Evolutionary conservation across 2,329 filamentous ascomycete genomes (phyloP), one percentile per base, ranked within the genome.

Genomic region (Penicillium sp.): DNA sequence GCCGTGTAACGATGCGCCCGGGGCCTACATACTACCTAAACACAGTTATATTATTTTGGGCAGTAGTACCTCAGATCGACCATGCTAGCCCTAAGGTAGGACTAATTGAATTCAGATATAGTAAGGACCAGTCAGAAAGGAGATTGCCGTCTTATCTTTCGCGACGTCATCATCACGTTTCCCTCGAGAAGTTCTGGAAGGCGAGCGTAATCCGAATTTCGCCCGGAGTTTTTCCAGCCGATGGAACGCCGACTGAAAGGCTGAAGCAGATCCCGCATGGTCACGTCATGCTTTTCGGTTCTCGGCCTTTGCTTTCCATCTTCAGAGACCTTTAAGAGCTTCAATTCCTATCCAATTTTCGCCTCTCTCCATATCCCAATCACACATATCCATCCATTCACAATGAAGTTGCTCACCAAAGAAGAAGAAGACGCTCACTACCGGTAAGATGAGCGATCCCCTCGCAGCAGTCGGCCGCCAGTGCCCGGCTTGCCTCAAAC

Each of bases 371-470:
- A 39, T 24, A 22, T n/a, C n/a, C 5, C 33, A 40, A 11, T 31
- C 47, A 41, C 33, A 51, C 41, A 33, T 36, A 44, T 33, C 49
- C 49, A 55, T 31, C 54, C 40, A 56, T 39, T 19, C 77, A 83
- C 52, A 63, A 99, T 98, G 95, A 98, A 97, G 89, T 83, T 98
- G 73, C 85, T 98, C 75, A 96, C 90, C 70, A 92, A 94, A 76
- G 92, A 97, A 85, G 91, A 97, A 81, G 93, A 97, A 80, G 76
- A 83, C 60, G 90, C 85, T 55, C 93, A 97, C 84, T 96, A 96
- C 85, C 80, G 82, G 85, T 87, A 78, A 52, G 79, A 18, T 40
- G 19, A n/a, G 10, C 39, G 13, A 36, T 37, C 14, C 47, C 47
- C 33, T 43, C 11, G 18, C 33, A 35, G 11, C 9, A 31, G 11